These are phyloP conservation scores for Limonium bicolor DNA, from an alignment of 148 eudicot species.

Conservation along the genomic window DNA sequence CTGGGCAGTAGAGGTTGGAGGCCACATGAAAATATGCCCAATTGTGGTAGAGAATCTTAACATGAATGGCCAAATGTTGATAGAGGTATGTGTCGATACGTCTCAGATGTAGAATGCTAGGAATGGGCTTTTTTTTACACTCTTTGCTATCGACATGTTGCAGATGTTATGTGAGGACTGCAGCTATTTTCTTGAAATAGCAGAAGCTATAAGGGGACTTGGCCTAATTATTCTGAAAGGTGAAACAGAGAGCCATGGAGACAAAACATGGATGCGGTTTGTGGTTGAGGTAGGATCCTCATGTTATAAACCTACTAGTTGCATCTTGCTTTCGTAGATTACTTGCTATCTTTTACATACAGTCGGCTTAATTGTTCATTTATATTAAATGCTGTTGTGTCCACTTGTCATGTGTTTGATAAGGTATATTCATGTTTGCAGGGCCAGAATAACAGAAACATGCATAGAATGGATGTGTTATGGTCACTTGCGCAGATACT, in stretches of 20 bases:
- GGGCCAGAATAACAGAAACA: slow-evolving; percentile 57
- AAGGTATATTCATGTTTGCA: no score
- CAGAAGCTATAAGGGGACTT: slow-evolving; percentile 51
- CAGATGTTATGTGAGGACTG: slow-evolving; percentile 56
- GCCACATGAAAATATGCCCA: slow-evolving; percentile 41
- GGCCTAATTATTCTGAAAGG: slow-evolving; percentile 72
- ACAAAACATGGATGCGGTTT: slow-evolving; percentile 59
- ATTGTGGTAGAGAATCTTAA: slow-evolving; percentile 68
- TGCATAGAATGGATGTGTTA: slow-evolving; percentile 84
- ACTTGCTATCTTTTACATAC: no score
- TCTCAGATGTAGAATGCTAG: no score
- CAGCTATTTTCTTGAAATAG: slow-evolving; percentile 50
- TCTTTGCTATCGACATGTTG: no score
- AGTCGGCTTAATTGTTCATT: no score
- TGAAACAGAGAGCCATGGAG: slow-evolving; percentile 36
- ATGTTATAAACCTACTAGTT: no score
- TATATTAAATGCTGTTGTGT: no score
- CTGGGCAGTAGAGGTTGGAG: slow-evolving; percentile 68
- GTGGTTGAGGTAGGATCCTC: slow-evolving; percentile 55
- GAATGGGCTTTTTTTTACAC: no score
- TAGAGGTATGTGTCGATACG: slow-evolving; percentile 62
- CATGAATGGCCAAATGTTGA: slow-evolving; percentile 64
- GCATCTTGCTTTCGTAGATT: no score
- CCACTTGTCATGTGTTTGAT: no score
- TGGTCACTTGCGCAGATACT: slow-evolving; percentile 81